Conservation (phyloP, 2,329 filamentous ascomycete genomes). For the Trichoderma atroviride region DNA sequence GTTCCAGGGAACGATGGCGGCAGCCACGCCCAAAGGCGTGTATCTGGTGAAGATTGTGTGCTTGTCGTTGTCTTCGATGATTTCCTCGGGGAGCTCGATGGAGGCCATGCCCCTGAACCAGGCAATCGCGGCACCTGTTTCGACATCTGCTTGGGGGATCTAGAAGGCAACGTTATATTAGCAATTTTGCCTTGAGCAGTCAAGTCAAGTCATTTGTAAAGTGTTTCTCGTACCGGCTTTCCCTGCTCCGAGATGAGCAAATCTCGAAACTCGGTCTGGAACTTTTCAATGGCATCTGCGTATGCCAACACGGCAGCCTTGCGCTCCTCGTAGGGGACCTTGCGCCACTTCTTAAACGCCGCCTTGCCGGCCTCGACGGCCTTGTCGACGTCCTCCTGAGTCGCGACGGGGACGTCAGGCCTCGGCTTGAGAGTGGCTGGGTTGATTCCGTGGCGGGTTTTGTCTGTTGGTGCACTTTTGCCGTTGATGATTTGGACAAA, state of each 20-base stretch:
- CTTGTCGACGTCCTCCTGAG: constrained; percentile 35
- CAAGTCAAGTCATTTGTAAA: not conserved
- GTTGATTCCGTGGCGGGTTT: constrained; percentile 33
- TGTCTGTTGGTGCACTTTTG: constrained; percentile 28
- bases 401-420: constrained; percentile 37
- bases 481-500: constrained; percentile 33
- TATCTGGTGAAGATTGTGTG: constrained; percentile 28
- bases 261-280: constrained; percentile 30
- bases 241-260: constrained; percentile 34
- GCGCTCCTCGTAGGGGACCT: constrained; percentile 34
- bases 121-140: constrained; percentile 31
- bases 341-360: constrained; percentile 38
- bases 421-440: constrained; percentile 39
- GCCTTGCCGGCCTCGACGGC: constrained; percentile 35
- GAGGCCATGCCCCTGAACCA: constrained; percentile 37
- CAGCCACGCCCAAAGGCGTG: constrained; percentile 44
- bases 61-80: constrained; percentile 41
- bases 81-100: constrained; percentile 40
- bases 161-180: not conserved
- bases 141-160: constrained; percentile 25
- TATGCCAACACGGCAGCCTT: constrained; percentile 31
- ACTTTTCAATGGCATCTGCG: constrained; percentile 35
- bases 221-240: constrained; percentile 29
- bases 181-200: not conserved
- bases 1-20: constrained; percentile 57